phyloP scores from a whole-genome alignment of 2,329 filamentous ascomycete species.

The Colletotrichum trifolii region DNA sequence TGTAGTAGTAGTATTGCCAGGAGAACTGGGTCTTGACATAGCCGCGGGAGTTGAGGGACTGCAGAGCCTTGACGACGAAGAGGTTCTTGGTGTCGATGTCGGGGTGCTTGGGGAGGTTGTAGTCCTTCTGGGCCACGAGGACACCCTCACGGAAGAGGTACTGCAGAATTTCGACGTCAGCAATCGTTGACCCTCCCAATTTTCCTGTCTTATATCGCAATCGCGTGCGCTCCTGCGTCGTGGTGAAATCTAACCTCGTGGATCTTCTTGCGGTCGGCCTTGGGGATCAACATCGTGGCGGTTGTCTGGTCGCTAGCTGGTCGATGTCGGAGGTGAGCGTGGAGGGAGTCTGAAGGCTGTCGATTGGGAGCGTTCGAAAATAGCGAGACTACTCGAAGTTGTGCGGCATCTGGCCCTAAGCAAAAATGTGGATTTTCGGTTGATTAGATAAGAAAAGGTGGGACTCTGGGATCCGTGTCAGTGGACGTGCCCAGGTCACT shows the following conservation, averaged over 20 bases:
- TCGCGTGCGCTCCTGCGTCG: conserved; percentile 2
- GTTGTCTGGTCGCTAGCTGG: conserved; percentile 51
- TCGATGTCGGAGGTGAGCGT: conserved; percentile 62
- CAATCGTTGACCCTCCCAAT: conserved; percentile 18
- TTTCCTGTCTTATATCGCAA: neutral
- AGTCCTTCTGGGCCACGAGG: conserved; percentile 99
- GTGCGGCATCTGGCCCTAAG: neutral
- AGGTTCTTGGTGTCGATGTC: conserved; percentile 99
- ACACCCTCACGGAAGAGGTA: conserved; percentile 96
- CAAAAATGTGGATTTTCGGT: too few relatives aligned
- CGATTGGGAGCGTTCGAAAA: conserved; percentile 57
- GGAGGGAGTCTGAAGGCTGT: conserved; percentile 46
- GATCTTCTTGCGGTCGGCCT: conserved; percentile 99
- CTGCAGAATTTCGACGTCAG: conserved; percentile 55
- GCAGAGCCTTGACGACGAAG: conserved; percentile 98
- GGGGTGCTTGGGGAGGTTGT: conserved; percentile 95
- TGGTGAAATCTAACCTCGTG: conserved; percentile 71
- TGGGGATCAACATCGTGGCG: conserved; percentile 95
- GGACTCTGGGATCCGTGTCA: neutral
- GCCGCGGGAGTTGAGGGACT: conserved; percentile 97
- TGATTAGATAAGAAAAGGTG: neutral
- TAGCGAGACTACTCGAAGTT: conserved; percentile 36
- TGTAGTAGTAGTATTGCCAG: conserved; percentile 99
- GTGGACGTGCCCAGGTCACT: too few relatives aligned
- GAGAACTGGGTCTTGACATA: conserved; percentile 99